A percentile compares a stretch with the other conserved stretches of the same genome.
Conservation (phyloP, 371 early-diverging fungal genomes). For the Choanephora cucurbitarum region DNA sequence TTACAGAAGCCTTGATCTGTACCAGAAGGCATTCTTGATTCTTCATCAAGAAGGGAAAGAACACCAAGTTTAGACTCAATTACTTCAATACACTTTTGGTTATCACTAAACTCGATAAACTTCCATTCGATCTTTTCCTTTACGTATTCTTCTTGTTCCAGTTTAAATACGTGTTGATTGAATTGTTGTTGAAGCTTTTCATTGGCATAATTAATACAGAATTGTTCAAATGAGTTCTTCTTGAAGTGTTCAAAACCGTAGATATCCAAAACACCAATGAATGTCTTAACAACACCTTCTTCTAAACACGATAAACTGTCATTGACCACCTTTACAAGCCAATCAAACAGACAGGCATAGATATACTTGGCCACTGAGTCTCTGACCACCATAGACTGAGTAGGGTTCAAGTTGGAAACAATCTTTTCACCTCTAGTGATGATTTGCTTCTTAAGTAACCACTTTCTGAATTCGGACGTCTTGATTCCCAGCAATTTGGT, state of each 20-base stretch:
- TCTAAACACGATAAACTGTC: constrained; percentile 73
- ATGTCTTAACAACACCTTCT: constrained; percentile 49
- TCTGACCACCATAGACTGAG: constrained; percentile 79
- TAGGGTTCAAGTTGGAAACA: constrained; percentile 68
- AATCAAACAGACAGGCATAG: constrained; percentile 92
- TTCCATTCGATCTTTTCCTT: constrained; percentile 91
- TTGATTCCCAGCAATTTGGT: constrained; percentile 78
- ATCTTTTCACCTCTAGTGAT: constrained; percentile 87
- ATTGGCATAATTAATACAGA: constrained; percentile 99
- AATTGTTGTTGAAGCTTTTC: constrained; percentile 98
- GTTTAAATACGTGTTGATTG: constrained; percentile 70
- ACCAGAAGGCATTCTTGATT: constrained; percentile 91
- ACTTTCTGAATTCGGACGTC: constrained; percentile 77
- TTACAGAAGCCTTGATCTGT: constrained; percentile 81
- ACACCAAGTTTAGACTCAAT: constrained; percentile 98
- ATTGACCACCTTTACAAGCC: constrained; percentile 88
- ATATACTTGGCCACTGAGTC: constrained; percentile 95
- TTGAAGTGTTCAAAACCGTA: constrained; percentile 97
- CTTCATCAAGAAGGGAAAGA: constrained; percentile 95
- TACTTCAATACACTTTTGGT: constrained; percentile 98
- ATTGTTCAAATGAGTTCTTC: constrained; percentile 99
- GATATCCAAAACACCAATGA: constrained; percentile 97
- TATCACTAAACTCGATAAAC: constrained; percentile 97
- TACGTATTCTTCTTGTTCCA: constrained; percentile 96
- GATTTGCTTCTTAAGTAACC: constrained; percentile 89